Evolutionary conservation across 2,329 filamentous ascomycete genomes (phyloP).

Genomic region (Aphanocladium album): DNA sequence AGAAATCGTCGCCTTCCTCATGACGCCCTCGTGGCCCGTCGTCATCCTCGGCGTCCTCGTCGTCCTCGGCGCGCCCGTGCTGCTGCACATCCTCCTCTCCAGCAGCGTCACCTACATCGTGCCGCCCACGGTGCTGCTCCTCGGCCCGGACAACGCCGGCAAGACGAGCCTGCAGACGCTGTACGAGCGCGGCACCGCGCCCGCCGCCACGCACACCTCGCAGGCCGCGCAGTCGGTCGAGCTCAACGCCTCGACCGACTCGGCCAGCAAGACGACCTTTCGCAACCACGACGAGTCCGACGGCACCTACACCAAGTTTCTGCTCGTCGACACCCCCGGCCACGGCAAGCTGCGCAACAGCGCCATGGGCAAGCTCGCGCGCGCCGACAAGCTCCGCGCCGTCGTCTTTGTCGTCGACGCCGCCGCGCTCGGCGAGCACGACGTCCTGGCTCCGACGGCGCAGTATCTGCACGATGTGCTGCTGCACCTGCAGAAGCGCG

Average conservation of each 20-base stretch:
- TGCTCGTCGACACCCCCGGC: conserved; percentile 84
- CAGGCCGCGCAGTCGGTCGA: conserved; percentile 48
- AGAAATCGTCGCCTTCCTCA: conserved; percentile 44
- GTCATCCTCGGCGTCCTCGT: conserved; percentile 67
- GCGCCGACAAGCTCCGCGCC: conserved; percentile 53
- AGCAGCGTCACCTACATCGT: conserved; percentile 57
- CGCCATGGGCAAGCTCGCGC: conserved; percentile 50
- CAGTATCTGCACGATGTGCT: conserved; percentile 86
- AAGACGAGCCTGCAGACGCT: conserved; percentile 87
- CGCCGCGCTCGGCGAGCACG: conserved; percentile 55
- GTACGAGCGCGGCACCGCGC: conserved; percentile 47
- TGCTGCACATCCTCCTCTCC: conserved; percentile 74
- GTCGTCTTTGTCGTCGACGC: conserved; percentile 90
- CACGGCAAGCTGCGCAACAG: conserved; percentile 86
- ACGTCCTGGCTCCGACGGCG: conserved; percentile 66
- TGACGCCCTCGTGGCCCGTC: conserved; percentile 55
- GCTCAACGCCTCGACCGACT: conserved; percentile 48
- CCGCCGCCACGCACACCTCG: conserved; percentile 49
- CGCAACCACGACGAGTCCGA: conserved; percentile 52
- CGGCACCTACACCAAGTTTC: conserved; percentile 61
- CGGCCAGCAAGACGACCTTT: conserved; percentile 39
- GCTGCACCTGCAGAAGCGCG: conserved; percentile 72
- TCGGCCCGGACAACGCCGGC: conserved; percentile 76
- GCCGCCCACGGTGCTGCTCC: conserved; percentile 71
- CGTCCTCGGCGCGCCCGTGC: conserved; percentile 65